phyloP scores from a whole-genome alignment of 352 stramenopile genomes.

The Lagenidium sp. region DNA sequence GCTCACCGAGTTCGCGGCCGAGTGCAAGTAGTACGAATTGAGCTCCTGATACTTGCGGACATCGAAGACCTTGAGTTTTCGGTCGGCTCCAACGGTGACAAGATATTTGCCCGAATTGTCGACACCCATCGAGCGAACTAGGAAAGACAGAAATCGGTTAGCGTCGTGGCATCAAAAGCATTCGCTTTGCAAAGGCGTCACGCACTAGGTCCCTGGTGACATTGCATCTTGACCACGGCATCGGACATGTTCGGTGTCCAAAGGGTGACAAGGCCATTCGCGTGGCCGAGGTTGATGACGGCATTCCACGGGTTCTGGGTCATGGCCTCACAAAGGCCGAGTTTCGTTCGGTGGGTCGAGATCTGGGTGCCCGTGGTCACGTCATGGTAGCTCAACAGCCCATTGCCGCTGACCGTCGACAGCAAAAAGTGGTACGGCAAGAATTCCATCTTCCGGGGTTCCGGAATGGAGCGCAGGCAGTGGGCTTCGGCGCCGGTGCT shows the following conservation, averaged over 20 bases:
- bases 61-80: slow-evolving; percentile 97
- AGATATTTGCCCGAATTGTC: slow-evolving; percentile 94
- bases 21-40: slow-evolving; percentile 90
- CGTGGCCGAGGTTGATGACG: slow-evolving; percentile 95
- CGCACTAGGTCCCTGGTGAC: slow-evolving; percentile 92
- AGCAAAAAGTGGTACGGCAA: slow-evolving; percentile 99
- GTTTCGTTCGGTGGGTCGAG: slow-evolving; percentile 87
- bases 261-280: slow-evolving; percentile 97
- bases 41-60: slow-evolving; percentile 94
- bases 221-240: slow-evolving; percentile 96
- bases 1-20: slow-evolving; percentile 86
- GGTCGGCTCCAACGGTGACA: slow-evolving; percentile 92
- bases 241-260: slow-evolving; percentile 94
- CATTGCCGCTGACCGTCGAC: slow-evolving; percentile 88
- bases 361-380: slow-evolving; percentile 93
- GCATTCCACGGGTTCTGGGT: slow-evolving; percentile 96
- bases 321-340: slow-evolving; percentile 90
- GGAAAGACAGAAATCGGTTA: slow-evolving; percentile 3
- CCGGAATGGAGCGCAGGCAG: slow-evolving; percentile 88
- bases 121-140: slow-evolving; percentile 89
- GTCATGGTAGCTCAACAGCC: slow-evolving; percentile 94
- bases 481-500: slow-evolving; percentile 95
- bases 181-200: slow-evolving; percentile 2
- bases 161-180: neutral
- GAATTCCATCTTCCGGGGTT: slow-evolving; percentile 93